These are phyloP conservation scores for Zopfia rhizophila DNA, from an alignment of 2,329 filamentous ascomycete genomes.

Conservation along the genomic window DNA sequence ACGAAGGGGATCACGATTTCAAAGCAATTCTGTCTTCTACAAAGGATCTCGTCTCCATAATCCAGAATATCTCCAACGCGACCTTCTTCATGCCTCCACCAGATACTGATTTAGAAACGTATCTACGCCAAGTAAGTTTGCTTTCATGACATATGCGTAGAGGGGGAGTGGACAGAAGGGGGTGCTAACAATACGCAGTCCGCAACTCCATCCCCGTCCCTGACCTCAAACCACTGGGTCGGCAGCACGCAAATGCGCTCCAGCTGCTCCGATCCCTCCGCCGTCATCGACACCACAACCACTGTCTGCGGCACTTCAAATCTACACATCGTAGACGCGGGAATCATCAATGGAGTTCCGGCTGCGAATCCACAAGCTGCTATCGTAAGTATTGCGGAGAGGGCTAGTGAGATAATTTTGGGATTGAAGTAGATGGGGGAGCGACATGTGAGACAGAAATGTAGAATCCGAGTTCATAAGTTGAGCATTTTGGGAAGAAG, in stretches of 20 bases:
- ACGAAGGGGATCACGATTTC: slow-evolving; percentile 61
- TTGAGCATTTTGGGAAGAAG: too few relatives aligned
- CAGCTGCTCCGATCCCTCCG: slow-evolving; percentile 38
- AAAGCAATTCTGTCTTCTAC: slow-evolving; percentile 68
- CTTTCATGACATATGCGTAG: slow-evolving; percentile 43
- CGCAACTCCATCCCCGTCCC: too few relatives aligned
- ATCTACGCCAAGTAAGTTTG: slow-evolving; percentile 1
- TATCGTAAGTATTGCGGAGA: slow-evolving; percentile 22
- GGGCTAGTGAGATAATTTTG: slow-evolving; percentile 23
- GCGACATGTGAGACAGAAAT: too few relatives aligned
- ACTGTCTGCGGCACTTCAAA: slow-evolving; percentile 52
- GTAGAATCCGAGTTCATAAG: too few relatives aligned
- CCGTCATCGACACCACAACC: slow-evolving; percentile 58
- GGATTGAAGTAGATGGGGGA: not conserved
- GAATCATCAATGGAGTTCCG: slow-evolving; percentile 24
- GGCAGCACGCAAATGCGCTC: slow-evolving; percentile 62
- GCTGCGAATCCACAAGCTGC: slow-evolving; percentile 23
- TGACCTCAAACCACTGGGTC: slow-evolving; percentile 52
- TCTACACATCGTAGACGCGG: slow-evolving; percentile 52
- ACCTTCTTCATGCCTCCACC: slow-evolving; percentile 62
- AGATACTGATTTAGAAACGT: slow-evolving; percentile 58
- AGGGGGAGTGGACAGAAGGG: slow-evolving; percentile 62
- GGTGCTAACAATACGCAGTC: too few relatives aligned
- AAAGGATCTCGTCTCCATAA: slow-evolving; percentile 63
- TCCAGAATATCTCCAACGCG: slow-evolving; percentile 63